A percentile compares a stretch with the other conserved stretches of the same genome.
Conservation (phyloP, 208 protist species). For the Trypanosomatidae sp. region DNA sequence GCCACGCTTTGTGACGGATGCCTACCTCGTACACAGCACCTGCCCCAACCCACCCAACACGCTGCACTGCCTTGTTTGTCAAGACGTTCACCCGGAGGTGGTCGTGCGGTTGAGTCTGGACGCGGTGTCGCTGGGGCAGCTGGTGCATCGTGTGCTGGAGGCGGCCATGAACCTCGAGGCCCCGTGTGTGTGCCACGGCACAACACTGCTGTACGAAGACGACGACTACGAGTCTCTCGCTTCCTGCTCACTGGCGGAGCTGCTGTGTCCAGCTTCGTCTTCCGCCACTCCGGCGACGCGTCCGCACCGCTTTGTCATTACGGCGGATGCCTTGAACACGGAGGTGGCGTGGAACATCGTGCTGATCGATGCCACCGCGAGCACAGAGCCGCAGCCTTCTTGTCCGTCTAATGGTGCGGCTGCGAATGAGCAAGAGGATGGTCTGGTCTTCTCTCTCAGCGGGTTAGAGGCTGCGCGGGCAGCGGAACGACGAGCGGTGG, state of each 20-base stretch:
- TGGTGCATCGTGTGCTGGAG: conserved; percentile 45
- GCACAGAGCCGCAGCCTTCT: too few relatives aligned
- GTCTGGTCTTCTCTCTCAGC: too few relatives aligned
- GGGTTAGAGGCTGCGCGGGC: too few relatives aligned
- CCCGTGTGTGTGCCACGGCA: conserved; percentile 42
- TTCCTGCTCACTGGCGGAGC: conserved; percentile 22
- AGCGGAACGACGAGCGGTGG: conserved; percentile 16
- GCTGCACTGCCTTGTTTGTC: conserved; percentile 55
- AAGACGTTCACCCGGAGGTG: conserved; percentile 49
- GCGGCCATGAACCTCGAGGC: conserved; percentile 31
- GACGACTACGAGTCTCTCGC: conserved; percentile 74
- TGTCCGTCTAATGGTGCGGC: too few relatives aligned
- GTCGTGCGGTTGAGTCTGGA: conserved; percentile 23
- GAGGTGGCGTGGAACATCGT: conserved; percentile 64
- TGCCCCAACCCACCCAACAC: conserved; percentile 35
- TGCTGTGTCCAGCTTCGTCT: neutral
- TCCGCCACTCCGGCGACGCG: neutral
- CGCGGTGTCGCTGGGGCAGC: conserved; percentile 35
- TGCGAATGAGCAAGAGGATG: too few relatives aligned
- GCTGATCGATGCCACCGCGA: conserved; percentile 30
- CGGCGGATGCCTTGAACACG: conserved; percentile 60
- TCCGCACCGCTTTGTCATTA: conserved; percentile 19
- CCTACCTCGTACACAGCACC: conserved; percentile 69
- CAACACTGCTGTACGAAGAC: conserved; percentile 67
- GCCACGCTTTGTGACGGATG: conserved; percentile 37